Conservation (phyloP, 805 yeast species). For the Cyberlindnera misumaiensis region DNA sequence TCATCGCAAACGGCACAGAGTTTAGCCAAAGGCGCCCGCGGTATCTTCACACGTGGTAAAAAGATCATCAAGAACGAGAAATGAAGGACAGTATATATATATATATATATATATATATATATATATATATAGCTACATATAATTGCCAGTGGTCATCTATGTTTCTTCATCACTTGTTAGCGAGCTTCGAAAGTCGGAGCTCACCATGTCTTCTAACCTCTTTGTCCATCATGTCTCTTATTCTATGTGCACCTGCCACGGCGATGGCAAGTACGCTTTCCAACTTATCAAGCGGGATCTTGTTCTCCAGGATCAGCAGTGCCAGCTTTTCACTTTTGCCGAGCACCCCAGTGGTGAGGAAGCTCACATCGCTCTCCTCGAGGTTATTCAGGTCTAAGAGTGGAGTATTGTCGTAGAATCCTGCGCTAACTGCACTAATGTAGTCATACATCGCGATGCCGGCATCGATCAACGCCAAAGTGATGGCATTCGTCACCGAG, state of each 20-base stretch:
- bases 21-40: conserved; percentile 49
- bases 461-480: conserved; percentile 88
- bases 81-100: not conserved
- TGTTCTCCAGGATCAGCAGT: conserved; percentile 71
- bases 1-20: conserved; percentile 42
- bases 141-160: not conserved
- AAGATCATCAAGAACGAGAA: conserved; percentile 35
- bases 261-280: conserved; percentile 75
- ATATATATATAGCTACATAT: not conserved
- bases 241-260: conserved; percentile 77
- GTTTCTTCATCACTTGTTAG: conserved; percentile 11
- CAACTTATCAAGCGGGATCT: conserved; percentile 74
- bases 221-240: conserved; percentile 79
- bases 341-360: conserved; percentile 74
- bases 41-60: conserved; percentile 49
- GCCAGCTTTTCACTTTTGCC: conserved; percentile 80
- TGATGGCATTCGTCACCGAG: conserved; percentile 74
- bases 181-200: conserved; percentile 42
- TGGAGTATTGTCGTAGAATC: conserved; percentile 71
- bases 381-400: conserved; percentile 73
- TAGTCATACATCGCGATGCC: conserved; percentile 93
- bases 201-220: conserved; percentile 75
- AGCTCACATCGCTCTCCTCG: conserved; percentile 81
- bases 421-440: conserved; percentile 73
- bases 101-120: not conserved